phyloP scores from a whole-genome alignment of 352 stramenopile genomes.

The Aphanomyces stellatus region DNA sequence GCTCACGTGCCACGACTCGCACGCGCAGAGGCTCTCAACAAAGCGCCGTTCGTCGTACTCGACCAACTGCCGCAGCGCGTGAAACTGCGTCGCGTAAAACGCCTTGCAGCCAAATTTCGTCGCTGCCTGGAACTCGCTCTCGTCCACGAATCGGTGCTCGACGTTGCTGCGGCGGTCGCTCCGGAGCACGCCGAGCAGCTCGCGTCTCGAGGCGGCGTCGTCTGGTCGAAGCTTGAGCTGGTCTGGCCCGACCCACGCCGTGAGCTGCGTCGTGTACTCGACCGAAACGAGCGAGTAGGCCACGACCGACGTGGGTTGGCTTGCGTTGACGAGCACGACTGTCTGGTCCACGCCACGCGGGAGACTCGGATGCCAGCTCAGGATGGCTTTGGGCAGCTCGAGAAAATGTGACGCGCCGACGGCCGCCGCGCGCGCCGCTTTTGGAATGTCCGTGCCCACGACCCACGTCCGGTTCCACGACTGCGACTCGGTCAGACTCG shows the following conservation, averaged over 20 bases:
- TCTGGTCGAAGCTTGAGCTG: constrained; percentile 12
- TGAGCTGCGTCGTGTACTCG: constrained; percentile 65
- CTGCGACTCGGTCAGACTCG: constrained; percentile 5
- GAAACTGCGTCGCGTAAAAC: constrained; percentile 86
- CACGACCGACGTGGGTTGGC: constrained; percentile 76
- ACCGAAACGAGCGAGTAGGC: constrained; percentile 81
- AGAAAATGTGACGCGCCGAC: constrained; percentile 58
- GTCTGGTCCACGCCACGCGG: constrained; percentile 58
- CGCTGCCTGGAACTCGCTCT: constrained; percentile 73
- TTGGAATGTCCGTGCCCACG: background rate
- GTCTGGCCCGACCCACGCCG: constrained; percentile 31
- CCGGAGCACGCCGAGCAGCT: constrained; percentile 58
- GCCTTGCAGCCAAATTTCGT: constrained; percentile 83
- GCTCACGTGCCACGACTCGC: constrained; percentile 76
- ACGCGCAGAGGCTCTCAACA: constrained; percentile 79
- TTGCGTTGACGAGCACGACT: constrained; percentile 65
- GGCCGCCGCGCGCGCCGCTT: background rate
- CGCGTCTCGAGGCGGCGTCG: constrained; percentile 19
- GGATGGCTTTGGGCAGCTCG: constrained; percentile 65
- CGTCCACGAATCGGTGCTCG: constrained; percentile 76
- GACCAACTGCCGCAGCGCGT: constrained; percentile 70
- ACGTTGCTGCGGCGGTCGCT: constrained; percentile 70
- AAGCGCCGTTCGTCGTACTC: constrained; percentile 81
- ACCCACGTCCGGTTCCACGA: constrained; percentile 16
- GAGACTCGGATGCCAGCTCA: constrained; percentile 74